Base-by-base conservation (phyloP, 768 basidiomycete genomes). In the Russula emetica region DNA sequence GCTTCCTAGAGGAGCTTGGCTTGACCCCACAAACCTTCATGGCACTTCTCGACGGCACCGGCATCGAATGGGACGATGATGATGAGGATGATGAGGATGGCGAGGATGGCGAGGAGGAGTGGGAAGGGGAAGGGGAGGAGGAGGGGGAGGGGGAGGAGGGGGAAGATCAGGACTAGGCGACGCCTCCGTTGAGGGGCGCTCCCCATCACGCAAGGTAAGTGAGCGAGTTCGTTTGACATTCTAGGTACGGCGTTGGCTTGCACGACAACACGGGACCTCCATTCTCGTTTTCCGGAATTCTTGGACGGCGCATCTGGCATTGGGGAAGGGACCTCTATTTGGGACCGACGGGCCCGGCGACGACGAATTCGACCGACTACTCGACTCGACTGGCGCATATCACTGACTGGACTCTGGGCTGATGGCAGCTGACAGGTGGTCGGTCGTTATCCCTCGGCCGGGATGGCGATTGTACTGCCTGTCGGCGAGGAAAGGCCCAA, bases 1-100 rank as follows among this genome's bases (percentile, higher is more conserved):
- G 58, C 0, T 71, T 70, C 22, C 67, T 67, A 67, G 40, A 59
- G 55, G 24, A 66, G 11, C 26, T 67, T 56, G 53, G 68, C 28
- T 20, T 63, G 59, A 45, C 49, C 40, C 50, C 34, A 61, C 32
- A 58, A 1, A 14, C 42, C 16, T 63, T 55, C 32, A 40, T n/a
- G 30, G 36, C 51, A 20, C 62, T 66, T 50, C 59, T 65, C 26
- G 60, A 61, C 5, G 59, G 38, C 16, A 28, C 11, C 3, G 59
- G 30, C n/a, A 36, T 52, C 20, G 20, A 34, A 5, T 22, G 34
- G 42, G 55, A 10, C 20, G 60, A 32, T 13, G 47, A 47, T 5
- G 36, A 60, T 8, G 63, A 44, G 9, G 42, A 44, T 0, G 54
- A 9, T 5, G 59, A 30, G 5, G 47, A 49, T 1, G 36, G 49